These are phyloP conservation scores for Tephrocybe rancida DNA, from an alignment of 768 basidiomycete species.

Conservation along the genomic window DNA sequence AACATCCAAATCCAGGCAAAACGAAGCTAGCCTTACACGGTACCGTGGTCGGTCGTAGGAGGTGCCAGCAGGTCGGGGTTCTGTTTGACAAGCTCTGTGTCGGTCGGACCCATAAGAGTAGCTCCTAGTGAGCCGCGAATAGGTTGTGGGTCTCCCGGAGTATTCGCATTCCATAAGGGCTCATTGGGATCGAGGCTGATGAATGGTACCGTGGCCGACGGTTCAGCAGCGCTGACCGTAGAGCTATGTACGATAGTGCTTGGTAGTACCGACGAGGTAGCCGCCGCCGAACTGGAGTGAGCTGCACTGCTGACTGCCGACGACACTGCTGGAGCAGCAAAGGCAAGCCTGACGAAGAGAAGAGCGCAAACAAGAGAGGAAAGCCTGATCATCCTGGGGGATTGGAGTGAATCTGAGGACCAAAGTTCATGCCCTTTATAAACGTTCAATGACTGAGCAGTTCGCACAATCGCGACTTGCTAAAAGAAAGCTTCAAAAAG, in stretches of 20 bases:
- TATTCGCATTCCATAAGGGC: constrained; percentile 35
- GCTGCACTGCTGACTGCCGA: too few species aligned
- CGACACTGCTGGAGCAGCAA: constrained; percentile 29
- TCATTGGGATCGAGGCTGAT: constrained; percentile 45
- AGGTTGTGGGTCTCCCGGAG: constrained; percentile 30
- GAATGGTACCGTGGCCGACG: constrained; percentile 46
- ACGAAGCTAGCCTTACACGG: constrained; percentile 42
- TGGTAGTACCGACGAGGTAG: background rate
- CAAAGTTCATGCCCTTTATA: constrained; percentile 11
- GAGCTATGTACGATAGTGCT: constrained; percentile 11
- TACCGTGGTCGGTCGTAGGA: constrained; percentile 46
- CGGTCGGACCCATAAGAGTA: constrained; percentile 42
- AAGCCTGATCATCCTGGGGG: constrained; percentile 36
- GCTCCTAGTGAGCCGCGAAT: constrained; percentile 43
- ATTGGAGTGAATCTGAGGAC: background rate
- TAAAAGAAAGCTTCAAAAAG: background rate
- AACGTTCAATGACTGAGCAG: too few species aligned
- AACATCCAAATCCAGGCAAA: background rate
- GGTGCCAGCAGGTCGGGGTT: constrained; percentile 47
- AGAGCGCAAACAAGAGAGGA: constrained; percentile 36
- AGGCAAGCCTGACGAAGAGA: constrained; percentile 29
- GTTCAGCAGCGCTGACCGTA: constrained; percentile 21
- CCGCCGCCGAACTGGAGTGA: too few species aligned
- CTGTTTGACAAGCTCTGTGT: constrained; percentile 39
- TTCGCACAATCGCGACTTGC: background rate